These are phyloP conservation scores for Ceratobasidium theobromae DNA, from an alignment of 1,284 basidiomycete species.

Conservation along the genomic window DNA sequence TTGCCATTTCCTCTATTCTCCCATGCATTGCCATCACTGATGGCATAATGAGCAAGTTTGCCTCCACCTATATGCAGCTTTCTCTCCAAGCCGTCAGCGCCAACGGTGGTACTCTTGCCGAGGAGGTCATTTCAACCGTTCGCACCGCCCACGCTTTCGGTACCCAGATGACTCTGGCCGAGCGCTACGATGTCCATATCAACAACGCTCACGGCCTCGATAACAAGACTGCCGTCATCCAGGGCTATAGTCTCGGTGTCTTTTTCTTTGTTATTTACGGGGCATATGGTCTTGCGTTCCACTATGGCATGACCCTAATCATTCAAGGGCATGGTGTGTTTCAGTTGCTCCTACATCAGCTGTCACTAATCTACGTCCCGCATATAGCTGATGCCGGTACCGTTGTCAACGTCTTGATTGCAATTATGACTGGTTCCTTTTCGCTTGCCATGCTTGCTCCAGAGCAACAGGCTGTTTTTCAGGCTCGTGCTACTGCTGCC, in stretches of 20 bases:
- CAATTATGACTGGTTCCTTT: slow-evolving; percentile 87
- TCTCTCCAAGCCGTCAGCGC: slow-evolving; percentile 73
- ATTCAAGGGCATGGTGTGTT: slow-evolving; percentile 56
- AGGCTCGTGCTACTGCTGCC: slow-evolving; percentile 86
- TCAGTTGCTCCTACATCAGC: neutral
- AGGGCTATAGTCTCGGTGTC: slow-evolving; percentile 44
- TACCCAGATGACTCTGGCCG: slow-evolving; percentile 65
- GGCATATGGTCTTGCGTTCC: slow-evolving; percentile 57
- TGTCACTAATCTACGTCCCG: slow-evolving; percentile 41
- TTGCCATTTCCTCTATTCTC: slow-evolving; percentile 84
- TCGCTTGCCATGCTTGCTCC: slow-evolving; percentile 78
- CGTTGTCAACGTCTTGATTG: slow-evolving; percentile 81
- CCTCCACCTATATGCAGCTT: slow-evolving; percentile 68
- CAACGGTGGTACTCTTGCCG: slow-evolving; percentile 82
- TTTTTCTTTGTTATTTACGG: slow-evolving; percentile 84
- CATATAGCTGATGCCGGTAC: slow-evolving; percentile 56
- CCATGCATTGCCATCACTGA: slow-evolving; percentile 85
- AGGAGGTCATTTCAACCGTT: slow-evolving; percentile 90
- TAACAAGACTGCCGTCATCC: slow-evolving; percentile 55
- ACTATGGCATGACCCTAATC: slow-evolving; percentile 83
- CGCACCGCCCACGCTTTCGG: slow-evolving; percentile 94
- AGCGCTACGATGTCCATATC: slow-evolving; percentile 71
- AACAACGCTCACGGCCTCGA: slow-evolving; percentile 59
- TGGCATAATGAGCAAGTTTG: slow-evolving; percentile 74
- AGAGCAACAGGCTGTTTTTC: slow-evolving; percentile 81